A percentile compares a stretch with the other conserved stretches of the same genome.
Conservation (phyloP, 257 asterid species). For the Gynochthodes officinalis region DNA sequence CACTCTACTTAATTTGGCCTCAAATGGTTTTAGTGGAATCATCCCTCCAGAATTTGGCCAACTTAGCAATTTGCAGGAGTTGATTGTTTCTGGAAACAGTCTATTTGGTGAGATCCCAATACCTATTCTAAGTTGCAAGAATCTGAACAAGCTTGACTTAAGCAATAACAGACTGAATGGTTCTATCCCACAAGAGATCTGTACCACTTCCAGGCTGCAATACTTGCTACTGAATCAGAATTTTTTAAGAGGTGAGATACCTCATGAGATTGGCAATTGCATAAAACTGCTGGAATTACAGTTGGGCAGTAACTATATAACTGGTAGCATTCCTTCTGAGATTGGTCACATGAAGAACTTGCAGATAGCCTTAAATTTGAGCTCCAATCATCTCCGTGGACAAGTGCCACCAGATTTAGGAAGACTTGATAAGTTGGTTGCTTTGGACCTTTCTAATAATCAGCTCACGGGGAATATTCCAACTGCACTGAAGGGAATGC, state of each 20-base stretch:
- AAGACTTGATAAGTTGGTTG: slow-evolving; percentile 82
- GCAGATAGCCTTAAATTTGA: slow-evolving; percentile 79
- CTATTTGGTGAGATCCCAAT: slow-evolving; percentile 73
- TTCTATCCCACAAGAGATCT: slow-evolving; percentile 58
- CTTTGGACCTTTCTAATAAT: slow-evolving; percentile 78
- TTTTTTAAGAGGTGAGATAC: slow-evolving; percentile 65
- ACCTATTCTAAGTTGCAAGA: slow-evolving; percentile 58
- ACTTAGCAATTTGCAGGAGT: slow-evolving; percentile 69
- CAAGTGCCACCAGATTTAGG: slow-evolving; percentile 81
- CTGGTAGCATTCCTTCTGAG: slow-evolving; percentile 82
- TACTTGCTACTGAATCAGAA: slow-evolving; percentile 68
- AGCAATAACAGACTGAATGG: slow-evolving; percentile 73
- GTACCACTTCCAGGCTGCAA: slow-evolving; percentile 75
- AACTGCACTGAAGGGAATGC: slow-evolving; percentile 67
- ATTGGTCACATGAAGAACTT: slow-evolving; percentile 78
- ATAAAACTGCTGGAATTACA: slow-evolving; percentile 76
- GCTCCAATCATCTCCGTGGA: slow-evolving; percentile 78
- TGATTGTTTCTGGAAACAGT: slow-evolving; percentile 69
- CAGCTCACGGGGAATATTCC: slow-evolving; percentile 85
- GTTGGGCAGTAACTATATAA: slow-evolving; percentile 64
- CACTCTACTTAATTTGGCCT: slow-evolving; percentile 81
- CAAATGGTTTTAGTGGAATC: slow-evolving; percentile 66
- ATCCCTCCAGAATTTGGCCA: slow-evolving; percentile 76
- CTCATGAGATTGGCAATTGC: slow-evolving; percentile 82
- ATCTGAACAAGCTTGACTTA: slow-evolving; percentile 80